Evolutionary conservation across 2,329 filamentous ascomycete genomes (phyloP), one percentile per base, ranked within the genome.

Genomic region (Clarireedia monteithiana): DNA sequence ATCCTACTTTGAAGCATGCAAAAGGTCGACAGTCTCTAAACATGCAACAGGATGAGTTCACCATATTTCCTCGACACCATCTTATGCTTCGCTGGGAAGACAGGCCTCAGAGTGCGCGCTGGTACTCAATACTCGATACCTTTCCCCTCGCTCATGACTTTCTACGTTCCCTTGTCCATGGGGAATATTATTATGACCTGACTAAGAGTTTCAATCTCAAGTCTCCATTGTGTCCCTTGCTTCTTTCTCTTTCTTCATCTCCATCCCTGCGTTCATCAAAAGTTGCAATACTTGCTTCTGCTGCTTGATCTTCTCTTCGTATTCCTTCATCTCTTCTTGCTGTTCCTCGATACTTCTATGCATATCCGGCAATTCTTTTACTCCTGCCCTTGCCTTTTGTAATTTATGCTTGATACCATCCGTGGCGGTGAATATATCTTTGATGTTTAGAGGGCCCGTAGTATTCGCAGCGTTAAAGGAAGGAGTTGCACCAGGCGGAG

Each of bases 391-490:
- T 50, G 91, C 91, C 63, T 85, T 86, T 69, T 91, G 86, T 57
- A 97, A 81, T 71, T 89, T 89, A 71, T 91, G 85, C 71, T 89
- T 91, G 64, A 96, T 77, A 38, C 81, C 80, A 66, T 90, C 88
- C 1, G 89, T 88, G 38, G 89, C 89, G 2, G 84, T 81, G 2
- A 87, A 83, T 15, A 97, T 81, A 64, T 95, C 87, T 70, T 95
- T 95, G 59, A 80, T 62, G 5, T 58, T 61, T 26, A 69, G 57
- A 1, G 63, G 56, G 3, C 63, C 65, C 1, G 60, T 64, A 27
- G 60, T 59, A 20, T 60, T 57, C 12, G 69, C 59, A 56, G 70
- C 67, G 42, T 74, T 73, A 50, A 69, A 70, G 49, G 71, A 73
- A 49, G 59, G 65, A 26, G 61, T 63, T 46, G 60, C 67, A 52